phyloP scores from a whole-genome alignment of 495 filamentous ascomycete genomes.

The Annulohypoxylon bovei region DNA sequence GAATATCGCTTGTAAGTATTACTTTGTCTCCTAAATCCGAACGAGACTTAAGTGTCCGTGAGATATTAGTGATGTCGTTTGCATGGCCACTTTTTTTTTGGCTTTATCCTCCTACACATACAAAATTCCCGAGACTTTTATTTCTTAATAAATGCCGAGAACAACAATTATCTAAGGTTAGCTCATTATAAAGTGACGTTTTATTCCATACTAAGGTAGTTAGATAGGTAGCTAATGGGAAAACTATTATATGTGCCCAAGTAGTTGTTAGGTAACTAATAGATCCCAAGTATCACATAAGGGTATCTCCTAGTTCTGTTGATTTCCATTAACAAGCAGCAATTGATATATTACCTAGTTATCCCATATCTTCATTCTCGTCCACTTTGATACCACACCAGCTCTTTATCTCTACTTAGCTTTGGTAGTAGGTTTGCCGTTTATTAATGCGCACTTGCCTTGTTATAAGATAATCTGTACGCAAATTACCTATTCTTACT shows the following conservation, averaged over 20 bases:
- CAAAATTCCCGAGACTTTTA: background rate
- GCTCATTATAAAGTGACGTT: too few relatives aligned
- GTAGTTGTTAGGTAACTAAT: too few relatives aligned
- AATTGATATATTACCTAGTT: background rate
- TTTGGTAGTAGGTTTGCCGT: background rate
- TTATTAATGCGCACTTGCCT: background rate
- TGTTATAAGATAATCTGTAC: background rate
- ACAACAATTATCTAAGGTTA: background rate
- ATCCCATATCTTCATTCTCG: background rate
- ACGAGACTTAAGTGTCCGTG: background rate
- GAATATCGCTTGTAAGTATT: conserved; percentile 17
- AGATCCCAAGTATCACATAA: background rate
- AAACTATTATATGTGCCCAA: too few relatives aligned
- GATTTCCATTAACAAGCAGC: background rate
- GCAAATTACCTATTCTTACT: too few relatives aligned
- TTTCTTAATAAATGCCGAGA: background rate
- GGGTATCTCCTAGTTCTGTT: background rate
- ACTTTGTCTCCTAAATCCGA: conserved; percentile 42
- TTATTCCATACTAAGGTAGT: too few relatives aligned
- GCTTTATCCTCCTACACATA: background rate
- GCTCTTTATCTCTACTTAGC: background rate
- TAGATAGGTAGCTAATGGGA: too few relatives aligned
- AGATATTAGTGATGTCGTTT: background rate
- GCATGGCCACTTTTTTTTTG: background rate
- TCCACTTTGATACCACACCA: background rate